phyloP scores from a whole-genome alignment of 768 basidiomycete species.

The Hemileccinum impolitum region DNA sequence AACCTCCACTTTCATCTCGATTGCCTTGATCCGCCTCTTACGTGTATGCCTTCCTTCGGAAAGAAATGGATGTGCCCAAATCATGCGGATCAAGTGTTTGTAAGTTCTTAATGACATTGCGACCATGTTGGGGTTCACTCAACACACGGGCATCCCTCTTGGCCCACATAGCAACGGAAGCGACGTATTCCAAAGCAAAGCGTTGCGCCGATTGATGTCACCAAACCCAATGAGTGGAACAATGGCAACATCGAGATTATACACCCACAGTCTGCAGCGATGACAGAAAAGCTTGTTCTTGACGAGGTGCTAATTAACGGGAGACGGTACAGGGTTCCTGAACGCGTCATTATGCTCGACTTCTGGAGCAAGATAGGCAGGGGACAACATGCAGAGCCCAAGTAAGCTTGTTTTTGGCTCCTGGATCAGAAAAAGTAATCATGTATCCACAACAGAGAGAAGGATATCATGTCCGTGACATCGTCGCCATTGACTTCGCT shows the following conservation, averaged over 20 bases:
- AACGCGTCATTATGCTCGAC: slow-evolving; percentile 86
- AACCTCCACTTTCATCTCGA: slow-evolving; percentile 95
- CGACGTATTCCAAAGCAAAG: slow-evolving; percentile 75
- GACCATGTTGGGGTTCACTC: background rate
- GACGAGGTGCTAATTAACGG: slow-evolving; percentile 88
- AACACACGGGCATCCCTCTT: slow-evolving; percentile 3
- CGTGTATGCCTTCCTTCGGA: slow-evolving; percentile 77
- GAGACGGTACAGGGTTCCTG: slow-evolving; percentile 89
- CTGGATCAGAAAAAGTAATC: background rate
- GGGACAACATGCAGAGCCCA: slow-evolving; percentile 38
- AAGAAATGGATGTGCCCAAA: slow-evolving; percentile 99
- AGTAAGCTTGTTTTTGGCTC: slow-evolving; percentile 34
- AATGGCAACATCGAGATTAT: slow-evolving; percentile 92
- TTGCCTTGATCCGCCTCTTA: slow-evolving; percentile 88
- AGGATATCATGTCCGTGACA: slow-evolving; percentile 43
- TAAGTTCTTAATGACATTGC: slow-evolving; percentile 39
- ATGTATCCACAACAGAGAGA: slow-evolving; percentile 13
- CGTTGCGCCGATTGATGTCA: slow-evolving; percentile 67
- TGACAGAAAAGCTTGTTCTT: slow-evolving; percentile 50
- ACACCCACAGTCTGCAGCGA: slow-evolving; percentile 54
- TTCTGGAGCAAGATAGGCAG: slow-evolving; percentile 85
- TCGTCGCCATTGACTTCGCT: slow-evolving; percentile 75
- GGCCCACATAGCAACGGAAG: slow-evolving; percentile 59
- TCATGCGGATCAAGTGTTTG: slow-evolving; percentile 83
- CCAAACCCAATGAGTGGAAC: slow-evolving; percentile 70